Evolutionary conservation across 768 basidiomycete genomes (phyloP).

Genomic region (Rhodosporidiobolus sp.): DNA sequence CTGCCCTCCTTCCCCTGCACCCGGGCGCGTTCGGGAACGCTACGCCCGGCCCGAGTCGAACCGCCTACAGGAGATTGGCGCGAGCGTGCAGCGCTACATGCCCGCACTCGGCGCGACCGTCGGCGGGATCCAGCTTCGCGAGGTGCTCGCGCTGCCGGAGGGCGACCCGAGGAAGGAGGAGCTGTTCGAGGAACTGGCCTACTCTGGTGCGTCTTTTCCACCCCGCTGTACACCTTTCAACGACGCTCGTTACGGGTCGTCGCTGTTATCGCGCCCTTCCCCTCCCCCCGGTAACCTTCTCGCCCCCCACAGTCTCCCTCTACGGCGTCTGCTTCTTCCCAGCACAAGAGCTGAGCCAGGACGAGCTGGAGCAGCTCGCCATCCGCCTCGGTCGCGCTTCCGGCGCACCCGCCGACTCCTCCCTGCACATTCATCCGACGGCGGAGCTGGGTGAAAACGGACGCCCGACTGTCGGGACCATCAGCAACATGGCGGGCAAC

Average conservation of each 20-base stretch:
- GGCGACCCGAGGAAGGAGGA: slow-evolving; percentile 17
- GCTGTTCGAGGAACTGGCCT: slow-evolving; percentile 33
- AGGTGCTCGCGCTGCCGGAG: slow-evolving; percentile 16
- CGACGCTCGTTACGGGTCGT: too few species aligned
- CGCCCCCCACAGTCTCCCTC: slow-evolving; percentile 42
- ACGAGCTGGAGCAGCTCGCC: slow-evolving; percentile 45
- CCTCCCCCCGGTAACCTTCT: too few species aligned
- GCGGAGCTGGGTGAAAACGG: slow-evolving; percentile 43
- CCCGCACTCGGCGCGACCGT: slow-evolving; percentile 26
- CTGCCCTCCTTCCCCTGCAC: background rate
- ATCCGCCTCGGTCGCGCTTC: slow-evolving; percentile 41
- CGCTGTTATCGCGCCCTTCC: background rate
- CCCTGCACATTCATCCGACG: slow-evolving; percentile 46
- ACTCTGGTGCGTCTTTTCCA: slow-evolving; percentile 9
- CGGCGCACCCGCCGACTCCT: slow-evolving; percentile 45
- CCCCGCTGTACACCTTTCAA: background rate
- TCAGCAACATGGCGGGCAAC: slow-evolving; percentile 37
- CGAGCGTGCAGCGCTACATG: background rate
- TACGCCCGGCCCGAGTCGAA: slow-evolving; percentile 2
- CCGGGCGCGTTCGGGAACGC: background rate
- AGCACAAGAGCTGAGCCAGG: slow-evolving; percentile 44
- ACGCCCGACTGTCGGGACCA: slow-evolving; percentile 43
- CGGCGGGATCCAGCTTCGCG: slow-evolving; percentile 20
- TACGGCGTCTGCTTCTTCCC: slow-evolving; percentile 50
- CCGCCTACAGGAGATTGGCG: slow-evolving; percentile 16